Conservation (phyloP, 164 flowering plant genomes). For the Malania oleifera region DNA sequence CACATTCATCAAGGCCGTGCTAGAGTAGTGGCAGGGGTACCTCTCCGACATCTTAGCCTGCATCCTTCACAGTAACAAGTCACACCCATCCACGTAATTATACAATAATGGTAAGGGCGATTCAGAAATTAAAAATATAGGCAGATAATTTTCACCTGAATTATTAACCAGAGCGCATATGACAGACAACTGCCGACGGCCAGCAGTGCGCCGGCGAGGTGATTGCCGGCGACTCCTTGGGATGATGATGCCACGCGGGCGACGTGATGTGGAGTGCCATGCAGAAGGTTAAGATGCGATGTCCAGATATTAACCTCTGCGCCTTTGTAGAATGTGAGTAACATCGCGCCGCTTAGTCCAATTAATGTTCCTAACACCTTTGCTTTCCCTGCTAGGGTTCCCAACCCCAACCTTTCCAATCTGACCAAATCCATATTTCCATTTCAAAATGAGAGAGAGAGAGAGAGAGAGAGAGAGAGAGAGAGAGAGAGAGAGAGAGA, state of each 20-base stretch:
- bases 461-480: too few species aligned
- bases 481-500: too few species aligned
- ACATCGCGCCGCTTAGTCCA: constrained; percentile 72
- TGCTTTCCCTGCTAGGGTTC: constrained; percentile 34
- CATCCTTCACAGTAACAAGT: not conserved
- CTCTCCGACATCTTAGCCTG: constrained; percentile 37
- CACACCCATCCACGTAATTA: too few species aligned
- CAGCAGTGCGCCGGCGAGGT: constrained; percentile 24
- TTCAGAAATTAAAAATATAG: too few species aligned
- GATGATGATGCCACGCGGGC: not conserved
- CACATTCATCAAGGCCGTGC: constrained; percentile 38
- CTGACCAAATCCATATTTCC: too few species aligned
- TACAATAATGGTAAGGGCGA: too few species aligned
- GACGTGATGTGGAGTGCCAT: not conserved
- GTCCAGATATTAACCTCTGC: constrained; percentile 36
- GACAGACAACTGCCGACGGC: constrained; percentile 28
- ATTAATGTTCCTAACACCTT: constrained; percentile 54
- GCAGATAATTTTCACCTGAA: constrained; percentile 31
- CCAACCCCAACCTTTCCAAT: constrained; percentile 34
- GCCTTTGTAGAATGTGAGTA: constrained; percentile 66
- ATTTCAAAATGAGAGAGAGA: too few species aligned
- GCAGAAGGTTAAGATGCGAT: constrained; percentile 23
- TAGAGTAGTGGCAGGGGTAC: constrained; percentile 40
- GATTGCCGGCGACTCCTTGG: constrained; percentile 8
- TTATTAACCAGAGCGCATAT: constrained; percentile 39